Evolutionary conservation across 495 filamentous ascomycete genomes (phyloP).

Genomic region (Haplographium delicatum): DNA sequence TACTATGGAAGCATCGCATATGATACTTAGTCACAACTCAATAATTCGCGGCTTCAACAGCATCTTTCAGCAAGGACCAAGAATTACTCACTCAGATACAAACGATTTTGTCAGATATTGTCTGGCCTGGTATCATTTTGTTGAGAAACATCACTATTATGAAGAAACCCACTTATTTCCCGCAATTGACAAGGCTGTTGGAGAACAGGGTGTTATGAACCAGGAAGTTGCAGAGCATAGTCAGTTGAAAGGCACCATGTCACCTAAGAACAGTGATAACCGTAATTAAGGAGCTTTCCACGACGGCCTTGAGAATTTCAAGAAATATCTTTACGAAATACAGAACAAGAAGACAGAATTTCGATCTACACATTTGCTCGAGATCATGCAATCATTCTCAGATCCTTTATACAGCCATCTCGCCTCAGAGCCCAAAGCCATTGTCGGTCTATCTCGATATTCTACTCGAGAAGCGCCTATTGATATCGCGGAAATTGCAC

Average conservation of each 20-base stretch:
- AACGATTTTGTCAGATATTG: slow-evolving; percentile 36
- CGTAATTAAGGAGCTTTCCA: slow-evolving; percentile 26
- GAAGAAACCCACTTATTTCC: slow-evolving; percentile 31
- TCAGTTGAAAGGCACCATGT: not conserved
- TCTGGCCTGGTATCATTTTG: slow-evolving; percentile 16
- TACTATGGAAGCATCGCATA: slow-evolving; percentile 33
- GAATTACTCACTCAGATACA: slow-evolving; percentile 27
- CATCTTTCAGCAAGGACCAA: slow-evolving; percentile 43
- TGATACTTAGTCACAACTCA: slow-evolving; percentile 42
- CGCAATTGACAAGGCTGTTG: slow-evolving; percentile 26
- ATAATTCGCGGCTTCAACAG: slow-evolving; percentile 44
- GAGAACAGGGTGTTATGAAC: slow-evolving; percentile 23
- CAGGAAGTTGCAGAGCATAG: slow-evolving; percentile 22
- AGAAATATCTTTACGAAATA: slow-evolving; percentile 14
- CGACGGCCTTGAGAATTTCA: slow-evolving; percentile 27
- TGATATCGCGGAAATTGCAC: slow-evolving; percentile 4
- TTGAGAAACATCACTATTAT: slow-evolving; percentile 25
- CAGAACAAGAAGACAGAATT: slow-evolving; percentile 5
- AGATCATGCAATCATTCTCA: slow-evolving; percentile 37
- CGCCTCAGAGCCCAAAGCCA: slow-evolving; percentile 31
- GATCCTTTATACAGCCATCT: slow-evolving; percentile 32
- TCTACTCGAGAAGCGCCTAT: not conserved
- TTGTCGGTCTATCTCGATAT: slow-evolving; percentile 23
- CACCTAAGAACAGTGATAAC: not conserved
- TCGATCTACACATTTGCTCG: slow-evolving; percentile 25